A percentile compares a stretch with the other conserved stretches of the same genome.
These are phyloP conservation scores for Mitragyna speciosa DNA, from an alignment of 257 asterid genomes.

Conservation along the genomic window DNA sequence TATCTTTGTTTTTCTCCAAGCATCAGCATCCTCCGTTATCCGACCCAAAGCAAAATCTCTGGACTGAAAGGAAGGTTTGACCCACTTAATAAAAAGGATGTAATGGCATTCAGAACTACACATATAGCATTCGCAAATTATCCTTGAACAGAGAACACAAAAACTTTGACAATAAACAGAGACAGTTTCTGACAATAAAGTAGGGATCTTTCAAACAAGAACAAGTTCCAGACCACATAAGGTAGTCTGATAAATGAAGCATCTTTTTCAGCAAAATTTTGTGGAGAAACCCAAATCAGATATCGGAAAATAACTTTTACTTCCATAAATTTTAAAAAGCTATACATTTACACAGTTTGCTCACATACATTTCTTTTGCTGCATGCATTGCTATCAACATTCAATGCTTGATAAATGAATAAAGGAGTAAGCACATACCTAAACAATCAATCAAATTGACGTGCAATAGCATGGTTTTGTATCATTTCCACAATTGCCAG, in stretches of 20 bases:
- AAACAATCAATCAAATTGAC: too few species aligned
- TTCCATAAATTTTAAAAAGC: not conserved
- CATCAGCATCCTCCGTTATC: conserved; percentile 34
- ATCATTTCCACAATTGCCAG: not conserved
- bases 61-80: conserved; percentile 26
- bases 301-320: not conserved
- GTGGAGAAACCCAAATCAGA: not conserved
- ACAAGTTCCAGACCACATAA: not conserved
- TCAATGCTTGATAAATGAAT: not conserved
- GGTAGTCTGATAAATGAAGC: not conserved
- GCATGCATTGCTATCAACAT: not conserved
- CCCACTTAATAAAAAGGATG: conserved; percentile 7
- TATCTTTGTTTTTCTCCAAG: conserved; percentile 86
- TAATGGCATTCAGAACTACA: not conserved
- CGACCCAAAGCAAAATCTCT: conserved; percentile 39
- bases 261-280: not conserved
- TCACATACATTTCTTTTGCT: not conserved
- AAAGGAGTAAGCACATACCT: not conserved
- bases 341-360: not conserved
- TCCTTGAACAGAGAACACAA: not conserved
- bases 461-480: not conserved
- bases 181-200: not conserved
- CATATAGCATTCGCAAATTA: not conserved
- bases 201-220: not conserved
- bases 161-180: not conserved